Evolutionary conservation across 331 rosid species (phyloP), one percentile per base, ranked within the genome.

Genomic region (Acacia concinna): DNA sequence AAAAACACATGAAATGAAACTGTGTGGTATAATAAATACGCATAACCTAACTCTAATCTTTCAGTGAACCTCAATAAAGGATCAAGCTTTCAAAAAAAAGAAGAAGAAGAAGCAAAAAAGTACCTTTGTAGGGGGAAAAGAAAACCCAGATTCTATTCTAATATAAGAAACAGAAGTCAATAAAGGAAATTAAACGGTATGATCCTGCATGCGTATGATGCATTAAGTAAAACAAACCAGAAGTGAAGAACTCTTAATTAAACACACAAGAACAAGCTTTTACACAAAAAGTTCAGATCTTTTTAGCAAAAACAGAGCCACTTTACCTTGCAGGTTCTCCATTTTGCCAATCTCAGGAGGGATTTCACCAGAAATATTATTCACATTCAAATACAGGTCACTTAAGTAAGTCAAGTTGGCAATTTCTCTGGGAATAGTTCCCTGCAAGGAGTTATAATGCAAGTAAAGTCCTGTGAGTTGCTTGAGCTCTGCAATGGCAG

Each of bases 321-420:
- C 68, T 15, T 38, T 25, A 94, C 98, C 98, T 89, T 90, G 93
- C 80, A 94, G 87, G 85, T 77, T 85, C 73, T 81, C 84, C 92
- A 89, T 83, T 66, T 49, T 82, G 59, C 90, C 84, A 49, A 94
- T 84, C 88, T 89, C 87, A 2, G 87, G 67, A n/a, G 97, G 98
- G 77, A 94, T 90, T 76, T 82, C 85, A 1, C 98, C 98, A 25
- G 96, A 86, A 0, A 94, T 79, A 64, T 91, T 85, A 56, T 94
- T 94, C 20, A 92, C 94, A 82, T 92, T 94, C 89, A 94, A 85
- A 71, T 94, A 94, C 92, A 94, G 83, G 67, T 94, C 98, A 82
- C 63, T 82, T 37, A 94, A 84, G 73, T 80, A 43, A 71, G 87
- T 89, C 90, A 94, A 81, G 85, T 88, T 88, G 3, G 90, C 67